Conservation (phyloP, 75 land plant genomes). For the Pinus tabuliformis region DNA sequence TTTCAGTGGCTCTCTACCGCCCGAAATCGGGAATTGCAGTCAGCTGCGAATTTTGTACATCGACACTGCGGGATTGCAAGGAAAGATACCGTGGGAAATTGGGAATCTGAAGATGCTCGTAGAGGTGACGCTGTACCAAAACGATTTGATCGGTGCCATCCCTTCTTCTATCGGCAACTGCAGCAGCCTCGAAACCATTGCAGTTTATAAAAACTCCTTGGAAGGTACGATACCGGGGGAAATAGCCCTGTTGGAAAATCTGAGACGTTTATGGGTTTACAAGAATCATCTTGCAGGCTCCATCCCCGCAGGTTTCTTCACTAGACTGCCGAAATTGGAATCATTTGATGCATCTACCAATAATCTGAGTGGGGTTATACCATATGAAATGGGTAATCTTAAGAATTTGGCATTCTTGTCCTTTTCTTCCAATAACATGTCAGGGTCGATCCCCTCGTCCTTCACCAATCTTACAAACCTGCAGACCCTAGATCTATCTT, state of each 20-base stretch:
- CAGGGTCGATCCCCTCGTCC: slow-evolving; percentile 48
- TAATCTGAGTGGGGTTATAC: slow-evolving; percentile 50
- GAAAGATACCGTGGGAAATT: slow-evolving; percentile 30
- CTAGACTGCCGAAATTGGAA: slow-evolving; percentile 44
- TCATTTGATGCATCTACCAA: slow-evolving; percentile 59
- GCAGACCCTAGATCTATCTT: slow-evolving; percentile 42
- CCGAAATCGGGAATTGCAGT: slow-evolving; percentile 31
- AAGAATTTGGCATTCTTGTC: slow-evolving; percentile 28
- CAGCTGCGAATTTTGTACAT: slow-evolving; percentile 41
- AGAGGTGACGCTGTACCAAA: slow-evolving; percentile 25
- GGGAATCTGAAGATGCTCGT: slow-evolving; percentile 31
- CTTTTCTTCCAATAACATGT: slow-evolving; percentile 43
- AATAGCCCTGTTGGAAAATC: slow-evolving; percentile 35
- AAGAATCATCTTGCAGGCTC: slow-evolving; percentile 44
- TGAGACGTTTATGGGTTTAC: slow-evolving; percentile 57
- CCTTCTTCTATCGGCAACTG: slow-evolving; percentile 27
- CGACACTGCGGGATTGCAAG: slow-evolving; percentile 37
- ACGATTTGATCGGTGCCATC: slow-evolving; percentile 48
- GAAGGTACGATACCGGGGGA: slow-evolving; percentile 56
- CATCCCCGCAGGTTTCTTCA: slow-evolving; percentile 45
- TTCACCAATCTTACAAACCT: slow-evolving; percentile 58
- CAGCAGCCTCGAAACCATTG: slow-evolving; percentile 21
- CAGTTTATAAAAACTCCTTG: slow-evolving; percentile 27
- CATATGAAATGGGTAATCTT: slow-evolving; percentile 62
- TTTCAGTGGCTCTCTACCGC: slow-evolving; percentile 33